Evolutionary conservation across 192 early-diverging fungal genomes (phyloP).

Genomic region (Backusella circina): DNA sequence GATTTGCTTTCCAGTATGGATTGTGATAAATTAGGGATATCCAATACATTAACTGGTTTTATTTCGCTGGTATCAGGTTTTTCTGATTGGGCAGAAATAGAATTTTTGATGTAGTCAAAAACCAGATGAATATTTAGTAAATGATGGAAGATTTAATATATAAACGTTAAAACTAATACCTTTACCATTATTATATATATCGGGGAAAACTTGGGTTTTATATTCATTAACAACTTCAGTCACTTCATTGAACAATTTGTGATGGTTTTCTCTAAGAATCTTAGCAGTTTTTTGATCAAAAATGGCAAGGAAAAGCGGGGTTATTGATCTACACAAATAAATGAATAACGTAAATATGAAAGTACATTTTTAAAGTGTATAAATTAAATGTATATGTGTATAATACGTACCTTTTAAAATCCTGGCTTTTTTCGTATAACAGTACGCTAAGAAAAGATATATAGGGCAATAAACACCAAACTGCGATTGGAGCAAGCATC

Average conservation of each 20-base stretch:
- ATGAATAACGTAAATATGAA: neutral
- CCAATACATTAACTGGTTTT: neutral
- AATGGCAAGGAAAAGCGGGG: slow-evolving; percentile 77
- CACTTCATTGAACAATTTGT: slow-evolving; percentile 71
- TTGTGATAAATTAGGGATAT: neutral
- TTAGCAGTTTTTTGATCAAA: slow-evolving; percentile 51
- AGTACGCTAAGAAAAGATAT: slow-evolving; percentile 69
- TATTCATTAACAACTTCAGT: slow-evolving; percentile 82
- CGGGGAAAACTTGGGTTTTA: slow-evolving; percentile 71
- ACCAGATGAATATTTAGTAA: neutral
- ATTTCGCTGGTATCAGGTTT: neutral
- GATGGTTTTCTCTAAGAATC: slow-evolving; percentile 65
- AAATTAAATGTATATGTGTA: neutral
- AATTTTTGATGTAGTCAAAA: neutral
- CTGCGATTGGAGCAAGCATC: slow-evolving; percentile 31
- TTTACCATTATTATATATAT: slow-evolving; percentile 53
- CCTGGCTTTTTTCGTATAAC: slow-evolving; percentile 71
- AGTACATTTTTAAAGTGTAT: neutral
- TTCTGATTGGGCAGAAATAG: neutral
- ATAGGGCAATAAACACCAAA: slow-evolving; percentile 53
- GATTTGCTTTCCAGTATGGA: slow-evolving; percentile 1
- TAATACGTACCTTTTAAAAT: slow-evolving; percentile 62
- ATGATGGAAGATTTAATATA: neutral
- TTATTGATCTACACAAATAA: slow-evolving; percentile 55
- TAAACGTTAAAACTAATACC: no score